Evolutionary conservation across 345 rosid species (phyloP).

Genomic region (Xanthoceras sorbifolium): DNA sequence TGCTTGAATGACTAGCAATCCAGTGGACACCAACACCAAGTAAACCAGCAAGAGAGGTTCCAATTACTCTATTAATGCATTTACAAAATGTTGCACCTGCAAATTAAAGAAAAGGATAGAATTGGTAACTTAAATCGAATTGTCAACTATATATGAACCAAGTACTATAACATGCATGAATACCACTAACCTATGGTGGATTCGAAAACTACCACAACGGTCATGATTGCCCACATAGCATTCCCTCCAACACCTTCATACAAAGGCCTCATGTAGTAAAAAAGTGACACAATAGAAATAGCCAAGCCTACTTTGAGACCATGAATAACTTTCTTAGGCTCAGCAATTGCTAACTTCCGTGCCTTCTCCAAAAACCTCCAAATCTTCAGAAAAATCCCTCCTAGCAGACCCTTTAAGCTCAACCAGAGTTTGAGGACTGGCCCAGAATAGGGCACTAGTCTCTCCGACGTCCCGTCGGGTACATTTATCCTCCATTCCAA

Average conservation of each 20-base stretch:
- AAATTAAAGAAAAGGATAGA: neutral
- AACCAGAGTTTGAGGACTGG: constrained; percentile 25
- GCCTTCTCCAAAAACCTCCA: constrained; percentile 41
- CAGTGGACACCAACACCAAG: constrained; percentile 66
- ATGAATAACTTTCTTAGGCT: constrained; percentile 67
- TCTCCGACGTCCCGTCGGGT: constrained; percentile 39
- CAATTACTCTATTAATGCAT: constrained; percentile 64
- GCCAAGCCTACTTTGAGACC: constrained; percentile 73
- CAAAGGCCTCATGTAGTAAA: constrained; percentile 74
- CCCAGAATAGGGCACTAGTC: constrained; percentile 31
- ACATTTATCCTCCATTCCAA: constrained; percentile 66
- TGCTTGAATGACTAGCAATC: constrained; percentile 61
- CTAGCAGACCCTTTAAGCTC: constrained; percentile 32
- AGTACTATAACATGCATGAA: too few relatives aligned
- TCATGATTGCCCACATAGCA: constrained; percentile 83
- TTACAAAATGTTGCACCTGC: constrained; percentile 71
- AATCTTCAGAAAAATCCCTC: constrained; percentile 25
- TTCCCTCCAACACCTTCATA: constrained; percentile 64
- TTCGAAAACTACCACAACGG: constrained; percentile 76
- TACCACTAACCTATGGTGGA: constrained; percentile 59
- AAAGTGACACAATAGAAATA: constrained; percentile 61
- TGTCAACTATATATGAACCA: neutral
- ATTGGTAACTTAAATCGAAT: neutral
- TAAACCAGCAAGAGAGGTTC: constrained; percentile 65
- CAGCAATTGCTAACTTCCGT: constrained; percentile 63